Conservation (phyloP, 2,329 filamentous ascomycete genomes). For the Aspergillaceae sp. region DNA sequence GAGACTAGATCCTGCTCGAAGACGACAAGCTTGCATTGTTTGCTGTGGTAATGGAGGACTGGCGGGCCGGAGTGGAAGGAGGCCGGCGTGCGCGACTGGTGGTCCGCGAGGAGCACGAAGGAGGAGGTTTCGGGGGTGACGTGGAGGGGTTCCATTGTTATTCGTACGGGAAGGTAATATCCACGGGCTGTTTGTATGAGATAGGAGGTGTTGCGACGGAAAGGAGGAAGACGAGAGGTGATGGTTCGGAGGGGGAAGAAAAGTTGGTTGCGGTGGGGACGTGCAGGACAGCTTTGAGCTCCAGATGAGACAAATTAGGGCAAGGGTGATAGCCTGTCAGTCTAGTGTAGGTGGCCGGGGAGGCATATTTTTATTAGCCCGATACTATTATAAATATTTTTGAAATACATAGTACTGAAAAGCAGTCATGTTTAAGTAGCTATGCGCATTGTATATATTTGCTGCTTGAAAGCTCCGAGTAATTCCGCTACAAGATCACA, state of each 20-base stretch:
- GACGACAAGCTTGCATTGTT: slow-evolving; percentile 37
- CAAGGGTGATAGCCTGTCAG: too few species aligned
- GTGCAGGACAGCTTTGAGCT: too few species aligned
- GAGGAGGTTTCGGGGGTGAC: slow-evolving; percentile 30
- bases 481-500: too few species aligned
- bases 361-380: too few species aligned
- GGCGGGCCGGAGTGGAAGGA: slow-evolving; percentile 41
- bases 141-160: slow-evolving; percentile 35
- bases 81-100: slow-evolving; percentile 40
- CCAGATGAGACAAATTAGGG: too few species aligned
- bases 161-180: too few species aligned
- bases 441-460: too few species aligned
- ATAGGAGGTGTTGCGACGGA: neutral
- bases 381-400: too few species aligned
- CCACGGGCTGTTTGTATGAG: neutral
- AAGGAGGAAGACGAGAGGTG: neutral
- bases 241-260: neutral
- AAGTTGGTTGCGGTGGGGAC: neutral
- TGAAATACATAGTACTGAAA: too few species aligned
- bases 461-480: too few species aligned
- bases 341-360: too few species aligned
- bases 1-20: slow-evolving; percentile 32
- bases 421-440: too few species aligned
- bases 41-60: slow-evolving; percentile 40
- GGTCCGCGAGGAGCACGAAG: slow-evolving; percentile 37